phyloP scores from a whole-genome alignment of 257 asterid genomes.

The Jaltomata sinuosa region DNA sequence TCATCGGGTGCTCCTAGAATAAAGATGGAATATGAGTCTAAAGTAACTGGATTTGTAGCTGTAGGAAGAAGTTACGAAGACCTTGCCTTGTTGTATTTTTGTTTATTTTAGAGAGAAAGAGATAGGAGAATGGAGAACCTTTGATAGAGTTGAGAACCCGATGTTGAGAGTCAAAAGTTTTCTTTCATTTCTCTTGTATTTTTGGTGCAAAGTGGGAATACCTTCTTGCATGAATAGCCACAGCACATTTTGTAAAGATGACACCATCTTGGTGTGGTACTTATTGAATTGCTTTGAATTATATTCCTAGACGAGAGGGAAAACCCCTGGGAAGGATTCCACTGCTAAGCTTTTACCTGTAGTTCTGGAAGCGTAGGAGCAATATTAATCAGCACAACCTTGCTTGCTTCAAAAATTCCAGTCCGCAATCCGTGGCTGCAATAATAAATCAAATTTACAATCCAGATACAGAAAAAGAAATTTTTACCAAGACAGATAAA shows the following conservation, averaged over 20 bases:
- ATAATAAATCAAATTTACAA: background rate
- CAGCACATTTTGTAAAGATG: background rate
- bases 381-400: constrained; percentile 69
- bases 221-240: background rate
- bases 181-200: background rate
- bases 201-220: background rate
- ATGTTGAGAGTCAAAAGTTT: background rate
- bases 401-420: constrained; percentile 95
- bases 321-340: background rate
- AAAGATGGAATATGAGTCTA: background rate
- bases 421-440: constrained; percentile 95
- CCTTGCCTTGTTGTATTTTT: background rate
- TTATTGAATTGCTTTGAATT: background rate
- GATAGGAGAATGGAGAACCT: background rate
- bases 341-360: constrained; percentile 46
- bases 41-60: background rate
- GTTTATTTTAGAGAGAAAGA: background rate
- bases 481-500: background rate
- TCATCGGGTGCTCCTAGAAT: background rate
- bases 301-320: background rate
- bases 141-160: background rate
- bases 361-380: constrained; percentile 93
- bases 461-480: background rate
- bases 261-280: background rate
- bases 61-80: background rate